Evolutionary conservation across 768 basidiomycete species (phyloP).

Genomic region (Hericium alpestre): DNA sequence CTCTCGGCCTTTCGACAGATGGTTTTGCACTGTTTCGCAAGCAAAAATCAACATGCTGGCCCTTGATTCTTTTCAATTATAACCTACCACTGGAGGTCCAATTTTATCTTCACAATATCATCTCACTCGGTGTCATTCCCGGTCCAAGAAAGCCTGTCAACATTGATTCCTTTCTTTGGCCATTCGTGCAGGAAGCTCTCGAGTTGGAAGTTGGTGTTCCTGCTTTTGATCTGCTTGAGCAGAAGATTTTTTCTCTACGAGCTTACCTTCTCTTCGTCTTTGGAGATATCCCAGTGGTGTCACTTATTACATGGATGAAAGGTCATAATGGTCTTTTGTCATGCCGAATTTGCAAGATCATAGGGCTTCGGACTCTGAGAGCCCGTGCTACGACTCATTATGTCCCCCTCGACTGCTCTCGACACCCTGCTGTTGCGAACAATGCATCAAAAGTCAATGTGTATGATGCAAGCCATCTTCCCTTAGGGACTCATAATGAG

Average conservation of each 20-base stretch:
- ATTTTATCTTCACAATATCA: conserved; percentile 24
- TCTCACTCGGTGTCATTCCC: conserved; percentile 34
- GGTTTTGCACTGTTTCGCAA: conserved; percentile 29
- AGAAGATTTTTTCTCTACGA: conserved; percentile 18
- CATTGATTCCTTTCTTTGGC: conserved; percentile 27
- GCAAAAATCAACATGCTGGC: conserved; percentile 25
- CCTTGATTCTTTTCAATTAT: conserved; percentile 30
- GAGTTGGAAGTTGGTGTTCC: conserved; percentile 27
- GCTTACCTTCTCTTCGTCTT: conserved; percentile 21
- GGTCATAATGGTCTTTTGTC: conserved; percentile 27
- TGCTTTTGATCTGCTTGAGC: conserved; percentile 21
- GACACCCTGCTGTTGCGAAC: conserved; percentile 4
- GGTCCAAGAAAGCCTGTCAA: conserved; percentile 33
- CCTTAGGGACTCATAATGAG: conserved; percentile 22
- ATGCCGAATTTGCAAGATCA: conserved; percentile 28
- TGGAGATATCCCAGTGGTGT: conserved; percentile 25
- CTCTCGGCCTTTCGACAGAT: conserved; percentile 30
- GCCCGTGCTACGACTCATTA: background rate
- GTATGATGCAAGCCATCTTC: conserved; percentile 23
- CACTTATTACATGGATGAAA: conserved; percentile 27
- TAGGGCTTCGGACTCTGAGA: conserved; percentile 13
- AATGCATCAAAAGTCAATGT: background rate
- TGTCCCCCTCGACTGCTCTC: background rate
- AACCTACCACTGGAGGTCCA: conserved; percentile 31
- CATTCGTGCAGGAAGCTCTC: conserved; percentile 26